Percentiles rank a stretch among this genome's conserved stretches.
Evolutionary conservation across 805 yeast genomes (phyloP).

Genomic region (Barnettozyma sucrosica): DNA sequence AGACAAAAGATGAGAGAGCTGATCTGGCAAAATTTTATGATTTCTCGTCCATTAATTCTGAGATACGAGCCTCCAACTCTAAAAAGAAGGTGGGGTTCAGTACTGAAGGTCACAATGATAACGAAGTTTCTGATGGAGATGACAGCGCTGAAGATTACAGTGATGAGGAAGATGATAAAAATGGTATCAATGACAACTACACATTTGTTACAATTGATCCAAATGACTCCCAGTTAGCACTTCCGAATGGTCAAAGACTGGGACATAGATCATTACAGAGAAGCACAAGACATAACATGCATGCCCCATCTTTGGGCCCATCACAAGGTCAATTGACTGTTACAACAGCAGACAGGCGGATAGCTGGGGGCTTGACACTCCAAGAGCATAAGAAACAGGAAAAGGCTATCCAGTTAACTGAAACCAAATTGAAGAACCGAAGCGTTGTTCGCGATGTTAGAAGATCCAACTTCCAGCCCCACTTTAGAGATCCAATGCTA

Average conservation of each 20-base stretch:
- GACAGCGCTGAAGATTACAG: conserved; percentile 15
- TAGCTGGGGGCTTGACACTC: conserved; percentile 57
- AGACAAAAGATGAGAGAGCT: conserved; percentile 67
- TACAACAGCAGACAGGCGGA: conserved; percentile 66
- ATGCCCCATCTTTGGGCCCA: conserved; percentile 36
- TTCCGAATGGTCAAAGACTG: conserved; percentile 73
- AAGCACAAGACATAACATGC: conserved; percentile 61
- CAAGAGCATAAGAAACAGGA: conserved; percentile 44
- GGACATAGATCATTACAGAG: conserved; percentile 78
- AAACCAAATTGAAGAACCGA: conserved; percentile 39
- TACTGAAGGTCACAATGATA: conserved; percentile 24
- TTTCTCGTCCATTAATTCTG: conserved; percentile 58
- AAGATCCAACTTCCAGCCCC: conserved; percentile 76
- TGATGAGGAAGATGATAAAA: conserved; percentile 25
- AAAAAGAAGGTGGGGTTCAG: conserved; percentile 29
- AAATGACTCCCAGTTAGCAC: conserved; percentile 56
- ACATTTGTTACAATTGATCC: conserved; percentile 39
- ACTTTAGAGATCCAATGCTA: conserved; percentile 72
- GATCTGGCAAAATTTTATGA: conserved; percentile 81
- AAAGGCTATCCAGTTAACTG: conserved; percentile 37
- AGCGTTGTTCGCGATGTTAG: conserved; percentile 49
- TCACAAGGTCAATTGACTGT: conserved; percentile 70
- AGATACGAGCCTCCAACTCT: conserved; percentile 26
- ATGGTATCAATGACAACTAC: conserved; percentile 28
- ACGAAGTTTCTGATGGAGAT: conserved; percentile 26